Evolutionary conservation across 2,329 filamentous ascomycete genomes (phyloP).

Genomic region (Pseudocercospora eumusae): DNA sequence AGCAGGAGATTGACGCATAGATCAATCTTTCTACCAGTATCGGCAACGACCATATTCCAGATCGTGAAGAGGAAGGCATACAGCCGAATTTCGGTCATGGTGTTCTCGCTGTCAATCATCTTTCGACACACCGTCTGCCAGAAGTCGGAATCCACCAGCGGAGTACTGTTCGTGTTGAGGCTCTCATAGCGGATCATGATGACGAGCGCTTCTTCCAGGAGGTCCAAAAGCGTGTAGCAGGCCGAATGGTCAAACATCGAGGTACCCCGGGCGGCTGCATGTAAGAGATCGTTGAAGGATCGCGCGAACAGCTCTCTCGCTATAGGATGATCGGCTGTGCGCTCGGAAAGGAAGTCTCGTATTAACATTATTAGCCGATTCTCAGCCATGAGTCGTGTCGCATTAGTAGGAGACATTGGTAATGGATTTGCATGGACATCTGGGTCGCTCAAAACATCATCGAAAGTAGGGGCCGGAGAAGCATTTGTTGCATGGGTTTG

Average conservation of each 20-base stretch:
- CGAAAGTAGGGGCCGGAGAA: constrained; percentile 60
- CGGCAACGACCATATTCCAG: constrained; percentile 71
- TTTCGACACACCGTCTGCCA: constrained; percentile 79
- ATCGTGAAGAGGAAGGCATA: constrained; percentile 78
- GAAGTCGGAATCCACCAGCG: constrained; percentile 74
- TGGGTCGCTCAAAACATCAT: constrained; percentile 63
- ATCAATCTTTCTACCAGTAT: constrained; percentile 66
- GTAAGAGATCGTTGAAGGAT: constrained; percentile 71
- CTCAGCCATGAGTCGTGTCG: constrained; percentile 80
- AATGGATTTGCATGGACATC: constrained; percentile 68
- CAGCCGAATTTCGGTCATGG: constrained; percentile 83
- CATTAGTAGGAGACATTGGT: constrained; percentile 66
- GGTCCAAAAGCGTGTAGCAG: constrained; percentile 88
- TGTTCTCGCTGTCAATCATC: constrained; percentile 82
- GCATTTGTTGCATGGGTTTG: constrained; percentile 45
- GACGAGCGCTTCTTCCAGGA: constrained; percentile 76
- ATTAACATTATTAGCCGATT: constrained; percentile 81
- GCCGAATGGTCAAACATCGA: constrained; percentile 80
- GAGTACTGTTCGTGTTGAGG: constrained; percentile 44
- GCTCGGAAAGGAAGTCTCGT: constrained; percentile 73
- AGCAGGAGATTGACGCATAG: constrained; percentile 77
- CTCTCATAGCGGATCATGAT: constrained; percentile 65
- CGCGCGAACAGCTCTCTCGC: constrained; percentile 73
- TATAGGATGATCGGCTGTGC: constrained; percentile 54
- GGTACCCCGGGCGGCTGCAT: constrained; percentile 71